Percentiles rank a stretch among this genome's conserved stretches.
These are phyloP conservation scores for Capsicum rhomboideum DNA, from an alignment of 257 asterid species.

Conservation along the genomic window DNA sequence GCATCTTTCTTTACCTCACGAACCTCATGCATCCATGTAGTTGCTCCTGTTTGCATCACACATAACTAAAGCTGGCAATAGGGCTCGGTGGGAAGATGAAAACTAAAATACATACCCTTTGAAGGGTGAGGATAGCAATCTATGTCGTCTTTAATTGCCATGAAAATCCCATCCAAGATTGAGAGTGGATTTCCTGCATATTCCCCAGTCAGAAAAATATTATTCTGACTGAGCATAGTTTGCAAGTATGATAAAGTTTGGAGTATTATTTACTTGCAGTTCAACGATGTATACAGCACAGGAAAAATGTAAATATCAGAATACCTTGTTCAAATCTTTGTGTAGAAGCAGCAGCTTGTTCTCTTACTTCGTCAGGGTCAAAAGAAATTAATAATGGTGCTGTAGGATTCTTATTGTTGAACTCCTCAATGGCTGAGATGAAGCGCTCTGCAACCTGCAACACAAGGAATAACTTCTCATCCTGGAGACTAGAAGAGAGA, in stretches of 20 bases:
- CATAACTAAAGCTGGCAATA: neutral
- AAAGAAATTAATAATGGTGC: conserved; percentile 71
- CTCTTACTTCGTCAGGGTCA: conserved; percentile 73
- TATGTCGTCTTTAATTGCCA: conserved; percentile 95
- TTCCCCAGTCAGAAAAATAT: conserved; percentile 9
- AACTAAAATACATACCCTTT: conserved; percentile 41
- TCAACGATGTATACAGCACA: neutral
- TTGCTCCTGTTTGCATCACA: conserved; percentile 61
- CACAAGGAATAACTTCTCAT: conserved; percentile 1
- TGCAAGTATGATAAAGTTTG: neutral
- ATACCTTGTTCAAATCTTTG: conserved; percentile 90
- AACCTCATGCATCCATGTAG: conserved; percentile 78
- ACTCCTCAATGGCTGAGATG: conserved; percentile 78
- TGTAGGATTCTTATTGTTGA: conserved; percentile 47
- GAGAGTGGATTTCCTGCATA: conserved; percentile 75
- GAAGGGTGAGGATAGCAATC: conserved; percentile 86
- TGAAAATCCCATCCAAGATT: conserved; percentile 78
- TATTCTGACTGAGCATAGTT: neutral
- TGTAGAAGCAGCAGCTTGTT: conserved; percentile 92
- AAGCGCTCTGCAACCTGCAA: conserved; percentile 85
- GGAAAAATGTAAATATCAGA: neutral
- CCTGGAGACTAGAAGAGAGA: neutral
- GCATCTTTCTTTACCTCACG: conserved; percentile 72
- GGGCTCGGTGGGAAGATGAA: neutral
- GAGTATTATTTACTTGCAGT: neutral